Conservation (phyloP, 1,284 basidiomycete genomes). For the Golubevia sp. region DNA sequence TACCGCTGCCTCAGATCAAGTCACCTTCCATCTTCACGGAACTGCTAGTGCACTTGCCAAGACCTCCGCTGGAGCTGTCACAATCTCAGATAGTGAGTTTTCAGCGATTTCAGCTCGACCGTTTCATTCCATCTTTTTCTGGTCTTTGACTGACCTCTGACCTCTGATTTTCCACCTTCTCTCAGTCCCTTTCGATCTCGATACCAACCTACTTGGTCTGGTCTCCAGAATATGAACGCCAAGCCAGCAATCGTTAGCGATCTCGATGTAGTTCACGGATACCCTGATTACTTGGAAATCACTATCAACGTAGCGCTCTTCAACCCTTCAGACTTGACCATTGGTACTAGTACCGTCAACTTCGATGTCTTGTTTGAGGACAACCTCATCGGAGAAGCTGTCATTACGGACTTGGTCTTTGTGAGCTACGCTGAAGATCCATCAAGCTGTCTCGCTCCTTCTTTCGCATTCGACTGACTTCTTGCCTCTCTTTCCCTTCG, state of each 20-base stretch:
- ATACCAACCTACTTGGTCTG: slow-evolving; percentile 50
- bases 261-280: slow-evolving; percentile 71
- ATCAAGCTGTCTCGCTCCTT: too few species aligned
- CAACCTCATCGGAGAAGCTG: slow-evolving; percentile 41
- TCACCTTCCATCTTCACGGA: slow-evolving; percentile 51
- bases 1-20: slow-evolving; percentile 25
- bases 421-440: too few species aligned
- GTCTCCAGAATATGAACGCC: slow-evolving; percentile 54
- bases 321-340: slow-evolving; percentile 59
- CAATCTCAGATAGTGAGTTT: slow-evolving; percentile 48
- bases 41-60: slow-evolving; percentile 36
- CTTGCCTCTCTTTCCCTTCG: too few species aligned
- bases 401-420: slow-evolving; percentile 44
- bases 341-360: slow-evolving; percentile 47
- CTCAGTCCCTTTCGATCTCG: slow-evolving; percentile 55
- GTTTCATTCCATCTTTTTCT: too few species aligned
- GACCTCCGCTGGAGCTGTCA: slow-evolving; percentile 52
- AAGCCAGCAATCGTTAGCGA: slow-evolving; percentile 41
- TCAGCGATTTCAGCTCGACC: too few species aligned
- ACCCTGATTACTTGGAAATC: slow-evolving; percentile 73
- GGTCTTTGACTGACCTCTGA: too few species aligned
- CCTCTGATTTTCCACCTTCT: too few species aligned
- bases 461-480: too few species aligned
- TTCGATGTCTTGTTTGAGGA: slow-evolving; percentile 37
- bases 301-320: slow-evolving; percentile 65